Percentiles rank a stretch among this genome's conserved stretches.
phyloP scores from a whole-genome alignment of 78 protist species.

The Emiliania huxleyi region DNA sequence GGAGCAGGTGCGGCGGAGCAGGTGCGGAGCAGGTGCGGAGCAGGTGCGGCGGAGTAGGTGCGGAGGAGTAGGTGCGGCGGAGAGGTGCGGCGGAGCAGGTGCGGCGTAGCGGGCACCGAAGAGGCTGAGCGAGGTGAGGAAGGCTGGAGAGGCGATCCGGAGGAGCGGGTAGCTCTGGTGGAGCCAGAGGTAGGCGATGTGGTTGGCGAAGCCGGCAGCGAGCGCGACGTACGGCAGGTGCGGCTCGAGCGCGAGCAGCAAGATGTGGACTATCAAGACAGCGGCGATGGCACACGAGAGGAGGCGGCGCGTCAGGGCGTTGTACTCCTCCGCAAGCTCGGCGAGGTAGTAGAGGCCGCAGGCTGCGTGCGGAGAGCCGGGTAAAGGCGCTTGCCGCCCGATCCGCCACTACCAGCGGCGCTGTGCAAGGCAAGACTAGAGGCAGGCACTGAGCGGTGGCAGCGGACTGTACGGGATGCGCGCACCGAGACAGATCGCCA shows the following conservation, averaged over 20 bases:
- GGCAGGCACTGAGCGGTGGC: too few relatives aligned
- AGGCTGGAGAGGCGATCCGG: neutral
- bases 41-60: too few relatives aligned
- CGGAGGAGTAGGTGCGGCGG: too few relatives aligned
- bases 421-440: too few relatives aligned
- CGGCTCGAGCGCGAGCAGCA: neutral
- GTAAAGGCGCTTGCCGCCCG: too few relatives aligned
- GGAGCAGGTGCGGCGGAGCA: too few relatives aligned
- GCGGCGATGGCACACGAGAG: neutral
- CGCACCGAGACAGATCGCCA: slow-evolving; percentile 27
- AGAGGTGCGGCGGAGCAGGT: too few relatives aligned
- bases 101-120: neutral
- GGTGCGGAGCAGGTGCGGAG: too few relatives aligned
- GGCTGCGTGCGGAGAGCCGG: neutral
- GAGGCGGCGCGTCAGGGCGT: neutral
- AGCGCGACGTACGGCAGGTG: neutral
- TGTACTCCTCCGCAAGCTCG: slow-evolving; percentile 54
- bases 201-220: neutral
- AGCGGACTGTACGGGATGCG: too few relatives aligned
- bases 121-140: neutral
- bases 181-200: neutral
- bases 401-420: too few relatives aligned
- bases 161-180: neutral
- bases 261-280: neutral
- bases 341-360: slow-evolving; percentile 56